Evolutionary conservation across 352 stramenopile species (phyloP), one percentile per base, ranked within the genome.

Genomic region (Phytophthora podocarpi): DNA sequence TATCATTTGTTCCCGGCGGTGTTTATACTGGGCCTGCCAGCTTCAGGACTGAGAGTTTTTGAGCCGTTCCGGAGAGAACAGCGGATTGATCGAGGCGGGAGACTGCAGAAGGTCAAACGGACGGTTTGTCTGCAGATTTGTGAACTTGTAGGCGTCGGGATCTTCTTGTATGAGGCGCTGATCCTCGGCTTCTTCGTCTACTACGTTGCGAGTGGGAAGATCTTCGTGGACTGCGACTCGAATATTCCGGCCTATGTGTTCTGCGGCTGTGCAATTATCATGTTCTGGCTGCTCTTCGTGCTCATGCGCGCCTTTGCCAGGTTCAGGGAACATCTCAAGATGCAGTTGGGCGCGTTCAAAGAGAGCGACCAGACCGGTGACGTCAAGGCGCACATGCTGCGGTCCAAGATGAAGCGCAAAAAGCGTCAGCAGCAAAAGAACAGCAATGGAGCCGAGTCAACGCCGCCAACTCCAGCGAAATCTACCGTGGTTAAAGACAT

Each of bases 281-380:
- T 90, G 16, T 92, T 86, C 41, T 80, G 60, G 56, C 63, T 89
- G 40, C 75, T 88, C 16, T 90, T 87, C 30, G 64, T 86, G 18
- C 70, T 91, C 39, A 81, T 91, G 37, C 72, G 74, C 7, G 82
- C 80, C 32, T 95, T 90, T 63, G 85, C 78, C 13, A 70, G 82
- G 28, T 93, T 93, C 52, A 80, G 87, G 7, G 85, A 95, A 48
- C 86, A 95, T 51, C 59, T 95, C 5, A 93, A 92, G 57, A 91
- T 93, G 85, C 83, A 93, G 48, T 61, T 95, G 2, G 85, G 85
- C 6, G 85, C 85, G 31, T 94, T 91, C 36, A 89, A 86, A 23
- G 85, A 94, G 54, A 86, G 75, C 30, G 82, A 92, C 51, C 85
- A 94, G 52, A 94, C 85, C 7, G 85, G 85, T 11, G 82, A 91